A percentile compares a stretch with the other conserved stretches of the same genome.
These are phyloP conservation scores for Volvariella volvacea DNA, from an alignment of 1,284 basidiomycete genomes.

Conservation along the genomic window DNA sequence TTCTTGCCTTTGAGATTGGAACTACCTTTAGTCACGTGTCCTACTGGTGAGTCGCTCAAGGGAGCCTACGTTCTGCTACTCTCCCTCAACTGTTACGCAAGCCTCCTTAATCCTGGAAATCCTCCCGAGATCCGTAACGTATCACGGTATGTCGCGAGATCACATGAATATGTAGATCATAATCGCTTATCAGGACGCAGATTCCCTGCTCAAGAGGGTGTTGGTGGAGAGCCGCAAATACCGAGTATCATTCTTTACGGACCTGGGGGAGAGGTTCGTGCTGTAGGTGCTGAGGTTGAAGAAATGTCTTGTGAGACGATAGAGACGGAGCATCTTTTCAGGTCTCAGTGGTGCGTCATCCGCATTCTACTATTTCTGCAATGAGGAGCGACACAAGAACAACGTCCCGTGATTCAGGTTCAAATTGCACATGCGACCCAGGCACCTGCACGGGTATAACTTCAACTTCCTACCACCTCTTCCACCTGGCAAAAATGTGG, in stretches of 20 bases:
- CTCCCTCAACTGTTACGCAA: neutral
- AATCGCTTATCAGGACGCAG: neutral
- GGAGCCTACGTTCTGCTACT: neutral
- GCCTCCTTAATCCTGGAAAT: constrained; percentile 1
- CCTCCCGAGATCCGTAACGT: neutral
- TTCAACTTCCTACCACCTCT: constrained; percentile 9
- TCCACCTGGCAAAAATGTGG: constrained; percentile 21
- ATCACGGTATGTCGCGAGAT: neutral
- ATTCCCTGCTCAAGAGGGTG: neutral
- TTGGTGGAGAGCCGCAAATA: neutral
- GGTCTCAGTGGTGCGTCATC: too few species aligned
- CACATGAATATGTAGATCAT: too few species aligned
- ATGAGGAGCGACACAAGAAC: too few species aligned
- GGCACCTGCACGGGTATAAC: constrained; percentile 7
- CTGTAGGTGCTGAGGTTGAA: constrained; percentile 1
- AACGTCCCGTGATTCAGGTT: constrained; percentile 28
- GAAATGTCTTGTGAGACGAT: too few species aligned
- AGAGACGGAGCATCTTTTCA: too few species aligned
- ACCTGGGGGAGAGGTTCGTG: neutral
- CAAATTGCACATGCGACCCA: constrained; percentile 38
- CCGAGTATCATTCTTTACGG: constrained; percentile 3
- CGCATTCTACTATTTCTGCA: too few species aligned
- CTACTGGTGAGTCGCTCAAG: neutral
- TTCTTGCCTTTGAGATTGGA: neutral
- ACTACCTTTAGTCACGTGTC: neutral